Evolutionary conservation across 768 basidiomycete genomes (phyloP), one percentile per base, ranked within the genome.

Genomic region (Imleria badia): DNA sequence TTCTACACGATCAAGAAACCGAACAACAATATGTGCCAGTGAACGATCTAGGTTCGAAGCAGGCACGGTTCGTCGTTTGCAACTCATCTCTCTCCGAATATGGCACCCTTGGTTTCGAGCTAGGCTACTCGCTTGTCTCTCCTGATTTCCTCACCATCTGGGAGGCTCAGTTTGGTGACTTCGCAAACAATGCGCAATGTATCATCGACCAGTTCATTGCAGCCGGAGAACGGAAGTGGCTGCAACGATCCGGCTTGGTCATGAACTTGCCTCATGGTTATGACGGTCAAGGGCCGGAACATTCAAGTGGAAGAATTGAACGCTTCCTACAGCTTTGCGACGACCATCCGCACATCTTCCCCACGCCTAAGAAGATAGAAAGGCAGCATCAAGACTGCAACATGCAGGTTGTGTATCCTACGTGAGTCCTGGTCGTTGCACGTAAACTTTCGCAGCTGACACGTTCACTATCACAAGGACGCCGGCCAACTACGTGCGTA

Each of bases 141-240:
- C 97, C 96, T 19, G 86, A 93, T 66, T 78, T 85, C 26, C 79
- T 99, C 60, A 93, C 93, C 15, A 87, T 99, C 66, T 99, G 96
- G 97, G 97, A 98, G 71, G 97, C 96, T 15, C 96, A 98, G 71
- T 95, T 98, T 66, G 96, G 96, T 69, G 96, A 98, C 74, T 98
- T 98, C 70, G 94, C 89, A 33, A 98, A 98, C 77, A 95, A 91
- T 62, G 96, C 95, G 3, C 96, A 98, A 72, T 89, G 87, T 70
- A 96, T 98, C 72, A 97, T 99, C 64, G 96, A 99, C 68, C 97
- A 99, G 73, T 99, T 98, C 77, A 91, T 99, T 59, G 93, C 94
- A 20, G 87, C 96, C 23, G 96, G 97, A 38, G 96, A 99, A 75
- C 80, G 94, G 59, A 99, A 99, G 72, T 99, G 96, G 96, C 68